Base-by-base conservation (phyloP, 2,329 filamentous ascomycete species). In the Arthrobotrys sphaeroides region DNA sequence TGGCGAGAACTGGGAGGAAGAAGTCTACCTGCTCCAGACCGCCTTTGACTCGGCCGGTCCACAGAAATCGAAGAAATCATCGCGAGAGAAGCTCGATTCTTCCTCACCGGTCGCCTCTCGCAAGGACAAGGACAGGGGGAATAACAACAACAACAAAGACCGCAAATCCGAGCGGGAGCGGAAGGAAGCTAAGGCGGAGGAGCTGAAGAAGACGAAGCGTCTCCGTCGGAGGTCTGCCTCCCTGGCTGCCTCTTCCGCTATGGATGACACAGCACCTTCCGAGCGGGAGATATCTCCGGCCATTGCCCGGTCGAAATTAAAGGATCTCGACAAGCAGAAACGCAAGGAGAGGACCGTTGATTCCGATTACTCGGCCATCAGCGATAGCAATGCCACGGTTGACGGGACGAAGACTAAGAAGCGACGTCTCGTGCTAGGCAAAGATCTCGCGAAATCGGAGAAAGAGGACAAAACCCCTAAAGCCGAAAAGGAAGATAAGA, bases 1-100 rank as follows among this genome's bases (percentile, higher is more conserved):
- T 78, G 94, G 95, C 0, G 92, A 94, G 5, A 91, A 92, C 74
- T 97, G 94, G 93, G 90, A 94, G 81, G 90, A 94, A 77, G 95
- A 99, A 82, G 90, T 91, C 77, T 88, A 93, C 45, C 84, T 96
- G 66, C 83, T 99, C 55, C 94, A 94, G 81, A 87, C 89, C 40
- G 88, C 91, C 2, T 93, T 89, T 78, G 90, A 93, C 69, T 87
- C 87, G 28, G 79, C 78, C 4, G 69, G 45, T 33, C 55, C 59
- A 10, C 49, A 77, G 45, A 77, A 64, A 31, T 59, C 64, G 40
- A 68, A 70, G 51, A 64, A 59, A n/a, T 66, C 61, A 10, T 9
- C 51, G 28, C 60, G 60, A 16, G 55, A 70, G 26, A 57, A 61
- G 42, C 47, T 61, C 6, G 64, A 66, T 59, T 60, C 64, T 16